Conservation (phyloP, 1,139 yeast species). For the Geotrichum aggregatum region DNA sequence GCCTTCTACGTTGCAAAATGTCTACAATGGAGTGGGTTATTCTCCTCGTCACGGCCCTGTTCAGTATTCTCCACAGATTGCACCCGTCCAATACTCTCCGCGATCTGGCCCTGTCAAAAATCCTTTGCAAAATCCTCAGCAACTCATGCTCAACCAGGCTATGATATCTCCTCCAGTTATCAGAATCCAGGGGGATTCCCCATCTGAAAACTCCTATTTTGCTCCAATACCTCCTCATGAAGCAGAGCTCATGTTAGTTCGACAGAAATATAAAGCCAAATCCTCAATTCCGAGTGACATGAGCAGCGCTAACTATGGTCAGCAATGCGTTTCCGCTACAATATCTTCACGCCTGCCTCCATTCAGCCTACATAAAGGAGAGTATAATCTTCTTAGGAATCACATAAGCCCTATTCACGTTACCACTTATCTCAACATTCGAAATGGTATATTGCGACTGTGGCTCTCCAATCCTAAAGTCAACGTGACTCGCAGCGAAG, state of each 20-base stretch:
- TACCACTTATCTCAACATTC: constrained; percentile 42
- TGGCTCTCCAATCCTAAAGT: constrained; percentile 46
- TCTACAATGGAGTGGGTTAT: neutral
- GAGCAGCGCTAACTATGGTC: constrained; percentile 39
- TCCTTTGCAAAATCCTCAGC: constrained; percentile 6
- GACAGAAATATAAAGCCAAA: constrained; percentile 39
- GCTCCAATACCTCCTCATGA: constrained; percentile 21
- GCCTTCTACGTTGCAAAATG: constrained; percentile 8
- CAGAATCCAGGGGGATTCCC: constrained; percentile 11
- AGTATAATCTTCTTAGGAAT: constrained; percentile 38
- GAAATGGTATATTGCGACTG: constrained; percentile 43
- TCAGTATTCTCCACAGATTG: neutral
- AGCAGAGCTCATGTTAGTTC: constrained; percentile 23
- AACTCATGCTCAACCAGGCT: constrained; percentile 10
- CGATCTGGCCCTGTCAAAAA: neutral
- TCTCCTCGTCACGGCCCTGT: constrained; percentile 1
- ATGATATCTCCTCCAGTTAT: constrained; percentile 18
- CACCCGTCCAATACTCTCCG: constrained; percentile 7
- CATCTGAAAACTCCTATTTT: constrained; percentile 16
- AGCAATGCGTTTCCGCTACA: constrained; percentile 44
- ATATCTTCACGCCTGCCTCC: constrained; percentile 43
- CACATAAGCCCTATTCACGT: constrained; percentile 40
- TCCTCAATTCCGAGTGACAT: constrained; percentile 42
- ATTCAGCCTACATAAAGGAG: constrained; percentile 37
- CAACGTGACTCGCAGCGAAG: constrained; percentile 42